Percentiles rank a stretch among this genome's conserved stretches.
phyloP scores from a whole-genome alignment of 805 yeast species.

The Pichia nanzhaoensis region DNA sequence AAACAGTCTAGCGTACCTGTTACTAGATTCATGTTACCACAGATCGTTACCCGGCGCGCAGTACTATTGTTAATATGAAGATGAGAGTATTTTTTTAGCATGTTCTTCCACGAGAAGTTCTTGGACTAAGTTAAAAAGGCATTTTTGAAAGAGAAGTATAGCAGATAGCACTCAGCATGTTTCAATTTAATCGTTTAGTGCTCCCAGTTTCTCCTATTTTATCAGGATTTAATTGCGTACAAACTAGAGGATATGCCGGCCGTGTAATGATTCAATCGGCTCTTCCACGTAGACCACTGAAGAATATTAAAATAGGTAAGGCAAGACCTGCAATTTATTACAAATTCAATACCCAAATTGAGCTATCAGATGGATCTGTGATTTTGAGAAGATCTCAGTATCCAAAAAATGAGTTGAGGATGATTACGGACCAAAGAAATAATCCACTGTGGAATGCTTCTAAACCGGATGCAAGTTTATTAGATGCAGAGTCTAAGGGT shows the following conservation, averaged over 20 bases:
- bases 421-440: conserved; percentile 85
- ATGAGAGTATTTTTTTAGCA: too few species aligned
- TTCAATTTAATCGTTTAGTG: background rate
- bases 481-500: conserved; percentile 81
- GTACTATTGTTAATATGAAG: too few species aligned
- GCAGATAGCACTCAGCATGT: too few species aligned
- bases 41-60: background rate
- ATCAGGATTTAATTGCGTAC: background rate
- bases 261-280: conserved; percentile 25
- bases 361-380: conserved; percentile 91
- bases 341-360: conserved; percentile 84
- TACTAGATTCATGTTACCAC: background rate
- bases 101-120: too few species aligned
- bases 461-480: conserved; percentile 64
- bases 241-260: conserved; percentile 25
- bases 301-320: conserved; percentile 68
- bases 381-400: conserved; percentile 74
- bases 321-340: conserved; percentile 92
- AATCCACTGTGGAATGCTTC: conserved; percentile 85
- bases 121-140: too few species aligned
- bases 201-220: background rate
- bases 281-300: conserved; percentile 48
- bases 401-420: conserved; percentile 79
- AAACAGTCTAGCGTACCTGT: too few species aligned
- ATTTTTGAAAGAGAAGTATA: too few species aligned